Percentiles rank a stretch among this genome's conserved stretches.
Conservation (phyloP, 2,329 filamentous ascomycete genomes). For the Exserohilum turcica region DNA sequence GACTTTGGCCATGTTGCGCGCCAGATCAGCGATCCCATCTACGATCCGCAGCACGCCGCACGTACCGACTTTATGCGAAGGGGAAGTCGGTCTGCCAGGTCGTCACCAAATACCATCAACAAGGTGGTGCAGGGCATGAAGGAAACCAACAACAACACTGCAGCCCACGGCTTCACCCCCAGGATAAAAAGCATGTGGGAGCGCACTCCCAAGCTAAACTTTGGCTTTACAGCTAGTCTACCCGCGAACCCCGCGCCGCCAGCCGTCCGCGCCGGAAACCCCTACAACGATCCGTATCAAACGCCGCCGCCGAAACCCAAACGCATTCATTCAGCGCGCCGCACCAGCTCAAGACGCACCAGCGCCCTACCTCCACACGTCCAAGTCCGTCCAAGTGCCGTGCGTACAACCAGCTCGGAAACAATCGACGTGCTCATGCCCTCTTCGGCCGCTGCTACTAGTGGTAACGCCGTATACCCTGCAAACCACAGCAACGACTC, state of each 20-base stretch:
- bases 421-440: constrained; percentile 54
- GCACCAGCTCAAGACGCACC: constrained; percentile 21
- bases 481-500: constrained; percentile 27
- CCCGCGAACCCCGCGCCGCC: constrained; percentile 29
- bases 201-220: constrained; percentile 41
- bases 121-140: constrained; percentile 32
- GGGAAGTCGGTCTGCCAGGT: constrained; percentile 31
- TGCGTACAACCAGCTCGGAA: constrained; percentile 47
- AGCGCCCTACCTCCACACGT: constrained; percentile 8
- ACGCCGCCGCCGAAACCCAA: constrained; percentile 37
- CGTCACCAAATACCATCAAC: constrained; percentile 34
- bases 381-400: constrained; percentile 5
- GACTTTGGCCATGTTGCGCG: constrained; percentile 47
- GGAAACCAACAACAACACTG: constrained; percentile 16
- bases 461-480: not conserved
- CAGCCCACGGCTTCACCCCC: constrained; percentile 34
- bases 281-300: constrained; percentile 39
- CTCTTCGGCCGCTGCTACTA: not conserved
- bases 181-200: constrained; percentile 45
- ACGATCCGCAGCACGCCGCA: constrained; percentile 42
- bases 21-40: constrained; percentile 48
- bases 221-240: constrained; percentile 31
- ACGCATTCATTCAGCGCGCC: constrained; percentile 24
- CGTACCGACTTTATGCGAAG: constrained; percentile 47
- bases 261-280: constrained; percentile 34